phyloP scores from a whole-genome alignment of 257 asterid species.

The Nicotiana benthamiana region DNA sequence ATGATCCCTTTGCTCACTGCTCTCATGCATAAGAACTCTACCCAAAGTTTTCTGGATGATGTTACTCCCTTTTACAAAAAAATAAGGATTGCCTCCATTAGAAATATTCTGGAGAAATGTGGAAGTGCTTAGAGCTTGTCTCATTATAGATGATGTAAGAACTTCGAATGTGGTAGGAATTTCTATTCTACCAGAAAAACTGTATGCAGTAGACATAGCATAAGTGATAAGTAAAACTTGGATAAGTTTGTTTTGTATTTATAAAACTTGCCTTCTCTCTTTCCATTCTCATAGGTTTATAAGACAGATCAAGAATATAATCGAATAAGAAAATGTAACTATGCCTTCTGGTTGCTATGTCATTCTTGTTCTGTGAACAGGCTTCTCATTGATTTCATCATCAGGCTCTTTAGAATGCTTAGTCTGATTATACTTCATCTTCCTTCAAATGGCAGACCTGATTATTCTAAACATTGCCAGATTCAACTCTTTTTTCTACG shows the following conservation, averaged over 20 bases:
- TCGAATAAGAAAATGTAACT: background rate
- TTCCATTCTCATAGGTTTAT: background rate
- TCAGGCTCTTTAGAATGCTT: background rate
- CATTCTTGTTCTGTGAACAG: background rate
- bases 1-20: too few relatives aligned
- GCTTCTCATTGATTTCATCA: background rate
- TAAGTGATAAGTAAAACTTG: background rate
- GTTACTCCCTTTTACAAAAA: background rate
- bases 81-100: background rate
- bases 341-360: background rate
- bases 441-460: background rate
- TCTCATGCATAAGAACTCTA: too few relatives aligned
- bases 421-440: background rate
- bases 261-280: background rate
- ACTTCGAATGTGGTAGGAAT: background rate
- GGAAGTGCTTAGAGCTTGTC: background rate
- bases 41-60: background rate
- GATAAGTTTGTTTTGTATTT: background rate
- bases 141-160: background rate
- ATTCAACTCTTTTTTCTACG: background rate
- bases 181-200: background rate
- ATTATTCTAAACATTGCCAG: background rate
- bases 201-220: background rate
- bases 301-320: background rate
- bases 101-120: background rate